Base-by-base conservation (phyloP, 805 yeast species). In the Metschnikowia picachoensis region DNA sequence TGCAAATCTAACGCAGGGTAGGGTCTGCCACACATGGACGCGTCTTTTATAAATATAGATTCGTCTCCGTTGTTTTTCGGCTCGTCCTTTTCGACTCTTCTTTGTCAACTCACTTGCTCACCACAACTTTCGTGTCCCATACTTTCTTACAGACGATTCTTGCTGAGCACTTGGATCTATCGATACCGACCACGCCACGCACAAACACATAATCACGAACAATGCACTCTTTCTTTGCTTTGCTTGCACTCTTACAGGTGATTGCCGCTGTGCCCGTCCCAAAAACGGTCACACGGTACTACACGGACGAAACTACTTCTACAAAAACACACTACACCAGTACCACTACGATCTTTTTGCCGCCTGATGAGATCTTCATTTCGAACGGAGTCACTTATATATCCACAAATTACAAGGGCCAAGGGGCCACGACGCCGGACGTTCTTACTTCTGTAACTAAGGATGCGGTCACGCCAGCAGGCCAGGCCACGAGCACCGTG, bases 281-380 rank as follows among this genome's bases (percentile, higher is more conserved):
- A 43, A 62, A 62, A 39, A 47, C 76, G 25, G 66, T 80, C 45
- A 80, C 85, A 15, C 68, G 83, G 59, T 63, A 65, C 34, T 82
- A 78, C 56, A 79, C 84, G 15, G 85, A 85, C n/a, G 67, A 62
- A 8, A 72, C 83, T 3, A 77, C 81, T 4, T 66, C 73, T 14
- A 68, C 73, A 4, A 51, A 60, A 16, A 65, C 72, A 14, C 59
- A 64, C 36, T 66, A 70, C 30, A 75, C 79, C 1, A 79, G 77
- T 35, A 74, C 78, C 27, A 68, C 76, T 20, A 76, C 81, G 12
- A 63, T 74, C 15, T 66, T 68, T 51, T 65, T 76, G 48, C 82
- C 83, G 25, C 73, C 80, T 15, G 82, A 78, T 33, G 75, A 77
- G 51, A 62, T 79, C 14, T 65, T 77, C 37, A 70, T 79, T 41